phyloP scores from a whole-genome alignment of 345 rosid genomes.

The Cardamine resedifolia region DNA sequence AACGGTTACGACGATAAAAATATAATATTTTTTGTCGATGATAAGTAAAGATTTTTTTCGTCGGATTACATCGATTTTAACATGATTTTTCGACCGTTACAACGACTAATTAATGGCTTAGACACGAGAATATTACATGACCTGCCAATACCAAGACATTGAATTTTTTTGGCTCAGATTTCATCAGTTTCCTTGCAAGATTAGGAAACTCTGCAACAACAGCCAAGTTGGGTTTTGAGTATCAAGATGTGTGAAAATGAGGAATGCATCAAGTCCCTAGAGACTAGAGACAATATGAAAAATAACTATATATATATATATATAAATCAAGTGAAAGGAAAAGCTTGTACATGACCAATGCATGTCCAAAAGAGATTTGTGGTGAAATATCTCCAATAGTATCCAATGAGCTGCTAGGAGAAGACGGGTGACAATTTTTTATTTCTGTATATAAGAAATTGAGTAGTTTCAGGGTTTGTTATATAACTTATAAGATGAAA shows the following conservation, averaged over 20 bases:
- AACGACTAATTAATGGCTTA: not conserved
- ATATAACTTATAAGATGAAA: not conserved
- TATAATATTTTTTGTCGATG: not conserved
- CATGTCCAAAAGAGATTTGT: slow-evolving; percentile 16
- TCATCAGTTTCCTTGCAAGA: not conserved
- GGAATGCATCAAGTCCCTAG: slow-evolving; percentile 38
- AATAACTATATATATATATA: not conserved
- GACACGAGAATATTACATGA: slow-evolving; percentile 18
- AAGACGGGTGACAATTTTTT: not conserved
- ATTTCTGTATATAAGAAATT: not conserved
- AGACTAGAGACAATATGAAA: slow-evolving; percentile 4
- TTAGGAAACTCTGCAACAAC: slow-evolving; percentile 6
- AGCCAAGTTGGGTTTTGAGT: slow-evolving; percentile 21
- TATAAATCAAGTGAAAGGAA: not conserved
- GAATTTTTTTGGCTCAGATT: not conserved
- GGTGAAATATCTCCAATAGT: slow-evolving; percentile 27
- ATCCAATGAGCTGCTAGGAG: not conserved
- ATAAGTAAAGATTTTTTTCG: not conserved
- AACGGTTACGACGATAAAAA: not conserved
- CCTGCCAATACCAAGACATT: slow-evolving; percentile 22
- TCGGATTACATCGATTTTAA: not conserved
- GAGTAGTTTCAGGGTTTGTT: slow-evolving; percentile 3
- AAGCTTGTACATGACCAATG: slow-evolving; percentile 30
- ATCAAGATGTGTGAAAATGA: slow-evolving; percentile 33
- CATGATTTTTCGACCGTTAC: not conserved